Base-by-base conservation (phyloP, 352 stramenopile species). In the Pilasporangium apinafurcum region DNA sequence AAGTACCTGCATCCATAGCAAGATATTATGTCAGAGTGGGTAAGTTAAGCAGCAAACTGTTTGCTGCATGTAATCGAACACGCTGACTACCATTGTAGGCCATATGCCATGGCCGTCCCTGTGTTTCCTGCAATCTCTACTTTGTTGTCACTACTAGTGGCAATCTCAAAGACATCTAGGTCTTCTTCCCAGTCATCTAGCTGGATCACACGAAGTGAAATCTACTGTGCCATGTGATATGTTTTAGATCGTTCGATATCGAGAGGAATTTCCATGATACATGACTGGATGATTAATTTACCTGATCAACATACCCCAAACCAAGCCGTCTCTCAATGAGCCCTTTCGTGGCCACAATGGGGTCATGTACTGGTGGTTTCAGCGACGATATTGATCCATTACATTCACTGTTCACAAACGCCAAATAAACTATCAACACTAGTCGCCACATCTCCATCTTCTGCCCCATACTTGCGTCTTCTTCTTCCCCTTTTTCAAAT, bases 81-180 rank as follows among this genome's bases (percentile, higher is more conserved):
- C 25, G 31, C 10, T 1, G 27, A 31, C 31, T 41, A 56, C 75
- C 72, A 86, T 37, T 91, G 75, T 20, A 91, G 49, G 10, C 60
- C 74, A 46, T 83, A 91, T 20, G 72, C 58, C 53, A 87, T 79
- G 31, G 78, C 70, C 4, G 73, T 88, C 14, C 58, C 78, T 22
- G 68, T 72, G 36, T 49, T 80, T 17, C 56, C 69, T 0, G 63
- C 53, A 45, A 89, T 65, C 46, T 85, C 51, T 21, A 86, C 49
- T 38, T 80, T 83, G n/a, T n/a, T n/a, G 36, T 67, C 49, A 12
- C 44, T 65, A 2, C 52, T 56, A 8, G 46, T 64, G 3, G 58
- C 59, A 14, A 91, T 53, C 48, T 87, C 72, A 38, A 83, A 83
- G 47, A 80, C 68, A 25, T 91, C 78, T 44, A 86, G 45, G 0